Evolutionary conservation across 2,329 filamentous ascomycete species (phyloP).

Genomic region (Chaetomiaceae sp.): DNA sequence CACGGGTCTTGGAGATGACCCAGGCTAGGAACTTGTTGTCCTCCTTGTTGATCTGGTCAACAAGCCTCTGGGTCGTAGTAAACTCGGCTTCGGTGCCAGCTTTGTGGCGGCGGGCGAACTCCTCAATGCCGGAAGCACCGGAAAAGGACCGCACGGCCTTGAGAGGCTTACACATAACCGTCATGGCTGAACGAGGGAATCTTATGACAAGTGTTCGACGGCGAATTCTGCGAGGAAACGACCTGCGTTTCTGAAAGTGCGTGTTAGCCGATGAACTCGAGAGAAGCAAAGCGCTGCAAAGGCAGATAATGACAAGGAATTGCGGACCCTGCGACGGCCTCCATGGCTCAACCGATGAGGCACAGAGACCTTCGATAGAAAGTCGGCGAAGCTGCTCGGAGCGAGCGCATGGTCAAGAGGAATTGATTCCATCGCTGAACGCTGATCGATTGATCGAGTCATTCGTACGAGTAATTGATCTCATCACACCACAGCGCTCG

Average conservation of each 20-base stretch:
- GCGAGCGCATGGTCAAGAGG: too few relatives aligned
- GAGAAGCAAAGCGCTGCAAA: too few relatives aligned
- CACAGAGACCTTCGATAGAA: too few relatives aligned
- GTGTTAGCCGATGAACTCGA: too few relatives aligned
- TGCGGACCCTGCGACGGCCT: too few relatives aligned
- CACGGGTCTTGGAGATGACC: conserved; percentile 3
- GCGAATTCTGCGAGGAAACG: background rate
- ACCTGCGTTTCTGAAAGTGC: background rate
- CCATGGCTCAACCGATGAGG: too few relatives aligned
- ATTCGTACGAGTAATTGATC: too few relatives aligned
- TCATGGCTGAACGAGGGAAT: background rate
- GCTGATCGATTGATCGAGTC: too few relatives aligned
- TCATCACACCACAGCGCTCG: too few relatives aligned
- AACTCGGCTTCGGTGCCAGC: conserved; percentile 15
- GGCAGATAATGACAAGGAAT: background rate
- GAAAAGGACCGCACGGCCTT: conserved; percentile 4
- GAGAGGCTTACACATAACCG: background rate
- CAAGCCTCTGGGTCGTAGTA: background rate
- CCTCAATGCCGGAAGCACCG: background rate
- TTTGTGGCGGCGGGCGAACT: conserved; percentile 12
- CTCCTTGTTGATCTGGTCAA: conserved; percentile 9
- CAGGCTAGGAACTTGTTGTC: conserved; percentile 7
- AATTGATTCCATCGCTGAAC: too few relatives aligned
- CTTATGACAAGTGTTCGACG: background rate
- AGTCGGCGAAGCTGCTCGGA: too few relatives aligned